Evolutionary conservation across 2,329 filamentous ascomycete genomes (phyloP).

Genomic region (Venturia aucupariae): DNA sequence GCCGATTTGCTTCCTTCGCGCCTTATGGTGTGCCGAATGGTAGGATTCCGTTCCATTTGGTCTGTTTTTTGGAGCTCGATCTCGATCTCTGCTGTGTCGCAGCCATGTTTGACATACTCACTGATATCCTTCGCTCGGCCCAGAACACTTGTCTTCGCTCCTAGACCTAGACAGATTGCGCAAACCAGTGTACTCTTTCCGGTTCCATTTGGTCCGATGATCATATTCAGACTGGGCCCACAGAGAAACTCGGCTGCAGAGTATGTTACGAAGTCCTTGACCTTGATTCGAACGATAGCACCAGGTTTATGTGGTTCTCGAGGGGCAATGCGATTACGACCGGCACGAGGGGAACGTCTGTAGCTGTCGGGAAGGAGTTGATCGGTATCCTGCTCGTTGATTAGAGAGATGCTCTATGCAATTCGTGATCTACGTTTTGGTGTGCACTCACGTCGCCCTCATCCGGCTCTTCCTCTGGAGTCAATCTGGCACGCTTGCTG

Average conservation of each 20-base stretch:
- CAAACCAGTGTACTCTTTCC: constrained; percentile 97
- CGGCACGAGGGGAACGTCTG: not conserved
- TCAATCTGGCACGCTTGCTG: constrained; percentile 12
- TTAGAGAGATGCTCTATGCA: not conserved
- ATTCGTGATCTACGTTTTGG: too few relatives aligned
- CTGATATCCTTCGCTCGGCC: constrained; percentile 76
- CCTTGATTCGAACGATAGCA: constrained; percentile 76
- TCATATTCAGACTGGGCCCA: constrained; percentile 92
- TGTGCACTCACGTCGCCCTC: not conserved
- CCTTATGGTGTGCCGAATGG: constrained; percentile 68
- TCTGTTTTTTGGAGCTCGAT: constrained; percentile 64
- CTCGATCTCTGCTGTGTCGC: constrained; percentile 69
- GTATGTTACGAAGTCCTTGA: constrained; percentile 92
- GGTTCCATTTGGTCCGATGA: constrained; percentile 97
- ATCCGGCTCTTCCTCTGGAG: not conserved
- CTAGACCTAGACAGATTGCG: constrained; percentile 87
- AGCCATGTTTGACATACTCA: constrained; percentile 90
- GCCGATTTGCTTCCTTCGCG: constrained; percentile 71
- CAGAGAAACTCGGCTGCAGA: constrained; percentile 83
- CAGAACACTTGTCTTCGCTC: constrained; percentile 69
- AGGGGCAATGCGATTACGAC: not conserved
- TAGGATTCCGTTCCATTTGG: constrained; percentile 46
- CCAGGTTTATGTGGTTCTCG: constrained; percentile 51
- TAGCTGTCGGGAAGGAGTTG: constrained; percentile 13
- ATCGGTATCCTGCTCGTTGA: not conserved